A percentile compares a stretch with the other conserved stretches of the same genome.
phyloP scores from a whole-genome alignment of 2,329 filamentous ascomycete species.

The Clonostachys chloroleuca region DNA sequence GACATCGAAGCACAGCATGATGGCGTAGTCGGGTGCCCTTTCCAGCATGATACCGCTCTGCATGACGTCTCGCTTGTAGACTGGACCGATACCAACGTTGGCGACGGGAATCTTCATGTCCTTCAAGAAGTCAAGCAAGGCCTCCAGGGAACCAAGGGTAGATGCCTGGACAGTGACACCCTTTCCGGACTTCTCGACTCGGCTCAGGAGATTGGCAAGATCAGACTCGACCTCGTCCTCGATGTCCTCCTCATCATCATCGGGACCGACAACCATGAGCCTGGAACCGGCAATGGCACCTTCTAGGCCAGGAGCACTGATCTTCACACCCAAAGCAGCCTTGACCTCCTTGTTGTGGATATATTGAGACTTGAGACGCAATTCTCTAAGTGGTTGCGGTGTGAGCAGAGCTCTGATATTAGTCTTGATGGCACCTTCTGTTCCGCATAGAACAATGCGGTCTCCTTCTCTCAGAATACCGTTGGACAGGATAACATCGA shows the following conservation, averaged over 20 bases:
- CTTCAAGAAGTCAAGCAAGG: constrained; percentile 91
- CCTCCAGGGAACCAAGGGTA: constrained; percentile 93
- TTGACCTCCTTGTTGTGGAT: constrained; percentile 99
- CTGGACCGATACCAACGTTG: constrained; percentile 94
- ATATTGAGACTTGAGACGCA: constrained; percentile 92
- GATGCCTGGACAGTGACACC: constrained; percentile 97
- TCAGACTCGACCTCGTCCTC: constrained; percentile 96
- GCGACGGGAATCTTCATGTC: constrained; percentile 95
- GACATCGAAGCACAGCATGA: constrained; percentile 99
- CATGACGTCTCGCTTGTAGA: constrained; percentile 97
- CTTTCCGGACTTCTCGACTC: constrained; percentile 85
- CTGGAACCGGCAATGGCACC: constrained; percentile 95
- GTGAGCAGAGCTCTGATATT: constrained; percentile 94
- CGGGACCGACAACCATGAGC: constrained; percentile 86
- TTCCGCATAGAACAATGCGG: constrained; percentile 89
- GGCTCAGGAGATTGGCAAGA: constrained; percentile 83
- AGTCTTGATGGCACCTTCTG: constrained; percentile 92
- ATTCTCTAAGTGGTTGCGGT: constrained; percentile 85
- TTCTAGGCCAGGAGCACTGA: constrained; percentile 92
- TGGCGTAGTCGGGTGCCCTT: constrained; percentile 90
- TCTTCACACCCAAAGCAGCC: constrained; percentile 97
- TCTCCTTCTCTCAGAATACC: constrained; percentile 93
- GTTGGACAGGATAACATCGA: constrained; percentile 95
- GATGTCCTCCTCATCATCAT: constrained; percentile 95
- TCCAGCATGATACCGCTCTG: constrained; percentile 94